Base-by-base conservation (phyloP, 2,329 filamentous ascomycete species). In the Colletotrichum plurivorum region DNA sequence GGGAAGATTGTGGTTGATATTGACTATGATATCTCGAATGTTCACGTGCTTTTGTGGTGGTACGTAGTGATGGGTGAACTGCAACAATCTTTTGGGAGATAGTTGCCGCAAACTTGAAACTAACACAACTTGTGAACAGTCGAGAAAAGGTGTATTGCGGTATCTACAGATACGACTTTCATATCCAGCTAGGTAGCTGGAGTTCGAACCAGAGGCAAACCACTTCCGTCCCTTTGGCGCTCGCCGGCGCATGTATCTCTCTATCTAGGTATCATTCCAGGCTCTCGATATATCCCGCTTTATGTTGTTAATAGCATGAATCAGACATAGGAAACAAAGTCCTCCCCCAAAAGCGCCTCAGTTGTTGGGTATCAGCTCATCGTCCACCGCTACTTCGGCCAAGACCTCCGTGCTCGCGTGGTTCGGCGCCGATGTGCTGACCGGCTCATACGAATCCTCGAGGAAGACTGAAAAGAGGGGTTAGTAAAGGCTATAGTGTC, bases 331-430 rank as follows among this genome's bases (percentile, higher is more conserved):
- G 31, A 25, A 25, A 25, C 3, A 25, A 25, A 52, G 58, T 7
- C 15, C 53, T 13, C 1, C 2, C 56, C 7, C 15, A 9, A 41
- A 2, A 7, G 15, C 5, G 15, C 7, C 13, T 67, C 20, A 70
- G 55, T 69, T 69, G 51, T 56, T 52, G 62, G 46, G 54, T 63
- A 70, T 63, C 22, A 70, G 16, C 20, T 70, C 67, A 5, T 67
- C 57, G 18, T 70, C 67, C 7, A 41, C 16, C 13, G 41, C 36
- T 5, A 53, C 67, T n/a, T 70, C 67, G 15, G 53, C 51, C 16
- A 68, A 41, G 2, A 56, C 27, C 39, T 70, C 67, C 0, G 63
- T 16, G 53, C 18, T 70, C 16, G 57, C 52, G 4, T 45, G n/a
- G 4, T 18, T 18, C 13, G 39, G 8, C 7, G 25, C 56, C 8